Evolutionary conservation across 75 land plant species (phyloP).

Genomic region (Sequoiadendron giganteum): DNA sequence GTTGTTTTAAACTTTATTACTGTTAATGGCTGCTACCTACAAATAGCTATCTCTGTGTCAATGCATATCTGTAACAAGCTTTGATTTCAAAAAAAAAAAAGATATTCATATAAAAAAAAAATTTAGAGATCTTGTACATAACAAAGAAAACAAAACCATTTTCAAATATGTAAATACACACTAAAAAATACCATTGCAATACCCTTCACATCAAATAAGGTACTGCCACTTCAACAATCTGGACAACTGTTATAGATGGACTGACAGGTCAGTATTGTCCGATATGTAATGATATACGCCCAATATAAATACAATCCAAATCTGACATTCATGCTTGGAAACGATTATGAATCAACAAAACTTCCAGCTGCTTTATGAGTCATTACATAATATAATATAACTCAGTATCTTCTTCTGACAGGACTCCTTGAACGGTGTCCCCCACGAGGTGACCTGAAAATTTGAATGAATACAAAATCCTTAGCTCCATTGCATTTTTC

Average conservation of each 20-base stretch:
- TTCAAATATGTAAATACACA: neutral
- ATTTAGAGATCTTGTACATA: neutral
- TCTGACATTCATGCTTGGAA: neutral
- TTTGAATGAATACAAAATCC: neutral
- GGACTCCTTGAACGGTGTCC: conserved; percentile 61
- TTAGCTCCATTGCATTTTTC: neutral
- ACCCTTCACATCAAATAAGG: neutral
- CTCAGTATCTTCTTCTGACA: conserved; percentile 30
- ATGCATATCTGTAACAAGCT: too few relatives aligned
- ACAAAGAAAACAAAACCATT: neutral
- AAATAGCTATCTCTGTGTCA: too few relatives aligned
- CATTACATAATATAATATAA: neutral
- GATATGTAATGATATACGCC: neutral
- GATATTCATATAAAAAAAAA: neutral
- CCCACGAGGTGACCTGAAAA: conserved; percentile 20
- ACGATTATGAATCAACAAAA: neutral
- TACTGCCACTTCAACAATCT: neutral
- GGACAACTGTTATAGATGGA: neutral
- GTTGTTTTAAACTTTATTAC: too few relatives aligned
- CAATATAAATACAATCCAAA: neutral
- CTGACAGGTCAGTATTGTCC: neutral
- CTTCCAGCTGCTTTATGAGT: neutral
- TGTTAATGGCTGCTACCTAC: too few relatives aligned
- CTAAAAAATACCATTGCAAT: neutral
- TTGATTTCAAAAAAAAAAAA: too few relatives aligned